Percentiles rank a stretch among this genome's conserved stretches.
Evolutionary conservation across 2,329 filamentous ascomycete species (phyloP).

Genomic region (Neonectria coccinea): DNA sequence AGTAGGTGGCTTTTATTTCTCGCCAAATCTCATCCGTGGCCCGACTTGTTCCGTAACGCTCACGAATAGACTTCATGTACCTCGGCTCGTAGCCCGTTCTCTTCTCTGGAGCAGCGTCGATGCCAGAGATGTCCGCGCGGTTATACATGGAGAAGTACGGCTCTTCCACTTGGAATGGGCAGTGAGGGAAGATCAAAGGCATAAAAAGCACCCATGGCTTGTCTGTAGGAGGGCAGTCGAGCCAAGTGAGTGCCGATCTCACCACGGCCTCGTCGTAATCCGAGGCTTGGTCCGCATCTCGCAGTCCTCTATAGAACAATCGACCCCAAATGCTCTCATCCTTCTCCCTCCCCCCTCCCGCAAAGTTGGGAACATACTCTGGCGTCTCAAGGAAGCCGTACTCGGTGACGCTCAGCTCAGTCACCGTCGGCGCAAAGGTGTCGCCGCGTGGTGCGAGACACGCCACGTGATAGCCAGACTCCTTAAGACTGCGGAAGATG

Average conservation of each 20-base stretch:
- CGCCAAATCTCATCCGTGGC: slow-evolving; percentile 57
- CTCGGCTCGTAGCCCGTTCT: slow-evolving; percentile 57
- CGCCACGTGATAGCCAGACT: too few relatives aligned
- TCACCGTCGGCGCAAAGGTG: too few relatives aligned
- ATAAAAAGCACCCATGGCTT: slow-evolving; percentile 58
- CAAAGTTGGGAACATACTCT: too few relatives aligned
- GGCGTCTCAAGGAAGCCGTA: too few relatives aligned
- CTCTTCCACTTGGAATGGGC: slow-evolving; percentile 61
- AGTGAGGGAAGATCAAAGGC: slow-evolving; percentile 58
- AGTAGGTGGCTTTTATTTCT: slow-evolving; percentile 59
- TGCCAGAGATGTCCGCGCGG: slow-evolving; percentile 43
- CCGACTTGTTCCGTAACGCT: slow-evolving; percentile 53
- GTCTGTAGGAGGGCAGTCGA: slow-evolving; percentile 55
- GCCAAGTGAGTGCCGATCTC: slow-evolving; percentile 56
- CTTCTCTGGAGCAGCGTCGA: slow-evolving; percentile 22
- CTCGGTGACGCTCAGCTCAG: too few relatives aligned
- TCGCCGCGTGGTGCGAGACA: too few relatives aligned
- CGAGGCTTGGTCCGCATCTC: slow-evolving; percentile 51
- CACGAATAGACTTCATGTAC: slow-evolving; percentile 55
- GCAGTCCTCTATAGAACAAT: slow-evolving; percentile 56
- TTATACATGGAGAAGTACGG: slow-evolving; percentile 62
- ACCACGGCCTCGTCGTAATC: slow-evolving; percentile 61
- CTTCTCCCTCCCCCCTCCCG: slow-evolving; percentile 27
- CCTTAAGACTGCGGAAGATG: too few relatives aligned
- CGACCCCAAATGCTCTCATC: slow-evolving; percentile 54